phyloP scores from a whole-genome alignment of 2,329 filamentous ascomycete species.

The Stachybotrys chlorohalonatus region DNA sequence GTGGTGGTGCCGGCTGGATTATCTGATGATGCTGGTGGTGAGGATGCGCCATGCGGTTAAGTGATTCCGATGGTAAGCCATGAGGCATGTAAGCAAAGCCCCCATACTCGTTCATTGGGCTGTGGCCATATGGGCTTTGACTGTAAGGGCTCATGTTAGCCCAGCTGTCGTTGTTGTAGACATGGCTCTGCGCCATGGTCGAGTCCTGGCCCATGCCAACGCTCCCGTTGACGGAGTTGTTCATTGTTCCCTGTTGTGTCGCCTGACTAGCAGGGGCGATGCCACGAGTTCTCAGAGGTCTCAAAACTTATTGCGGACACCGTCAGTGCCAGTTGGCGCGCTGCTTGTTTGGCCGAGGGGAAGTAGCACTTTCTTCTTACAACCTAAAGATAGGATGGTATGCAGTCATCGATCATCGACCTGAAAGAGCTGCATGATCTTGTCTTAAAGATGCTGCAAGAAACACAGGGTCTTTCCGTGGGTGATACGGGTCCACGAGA shows the following conservation, averaged over 20 bases:
- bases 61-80: conserved; percentile 39
- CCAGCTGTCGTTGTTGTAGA: conserved; percentile 39
- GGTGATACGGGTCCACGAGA: neutral
- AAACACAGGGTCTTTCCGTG: neutral
- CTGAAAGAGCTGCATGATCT: neutral
- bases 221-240: conserved; percentile 20
- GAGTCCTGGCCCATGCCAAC: conserved; percentile 20
- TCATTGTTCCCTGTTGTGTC: conserved; percentile 17
- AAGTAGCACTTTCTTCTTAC: neutral
- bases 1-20: conserved; percentile 18
- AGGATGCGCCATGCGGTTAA: conserved; percentile 47
- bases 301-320: neutral
- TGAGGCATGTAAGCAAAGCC: conserved; percentile 48
- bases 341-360: neutral
- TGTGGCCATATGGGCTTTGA: conserved; percentile 42
- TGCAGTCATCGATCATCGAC: neutral
- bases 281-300: neutral
- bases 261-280: conserved; percentile 1
- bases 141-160: conserved; percentile 52
- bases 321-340: neutral
- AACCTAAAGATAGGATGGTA: neutral
- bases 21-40: conserved; percentile 28
- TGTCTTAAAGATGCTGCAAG: neutral
- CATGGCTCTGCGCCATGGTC: conserved; percentile 19
- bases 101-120: conserved; percentile 57